Conservation (phyloP, 202 grass and related monocot genomes). For the Dendrocalamus latiflorus region DNA sequence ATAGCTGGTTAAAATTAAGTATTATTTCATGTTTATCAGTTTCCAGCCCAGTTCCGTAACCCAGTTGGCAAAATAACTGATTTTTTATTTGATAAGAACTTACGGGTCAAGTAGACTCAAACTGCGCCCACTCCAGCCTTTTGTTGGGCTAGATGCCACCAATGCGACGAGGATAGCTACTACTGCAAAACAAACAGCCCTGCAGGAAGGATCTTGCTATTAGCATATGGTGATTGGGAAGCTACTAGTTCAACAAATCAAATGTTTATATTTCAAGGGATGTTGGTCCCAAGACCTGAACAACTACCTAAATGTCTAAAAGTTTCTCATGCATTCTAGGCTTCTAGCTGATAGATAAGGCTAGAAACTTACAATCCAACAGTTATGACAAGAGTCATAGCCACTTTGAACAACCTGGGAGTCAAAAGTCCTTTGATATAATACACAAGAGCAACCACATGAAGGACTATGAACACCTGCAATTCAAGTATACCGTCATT, state of each 20-base stretch:
- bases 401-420: conserved; percentile 92
- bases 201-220: conserved; percentile 39
- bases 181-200: conserved; percentile 83
- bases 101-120: conserved; percentile 99
- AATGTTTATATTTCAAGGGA: neutral
- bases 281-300: neutral
- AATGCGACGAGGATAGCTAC: conserved; percentile 80
- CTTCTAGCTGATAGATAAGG: conserved; percentile 1
- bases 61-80: neutral
- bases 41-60: neutral
- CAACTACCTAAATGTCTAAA: neutral
- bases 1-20: neutral
- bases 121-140: conserved; percentile 99
- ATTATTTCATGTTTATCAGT: conserved; percentile 18
- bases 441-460: conserved; percentile 91
- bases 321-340: neutral
- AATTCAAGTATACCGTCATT: conserved; percentile 19
- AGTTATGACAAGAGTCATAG: conserved; percentile 89
- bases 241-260: neutral
- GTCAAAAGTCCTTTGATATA: conserved; percentile 96
- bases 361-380: conserved; percentile 72
- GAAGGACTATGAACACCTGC: conserved; percentile 98
- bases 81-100: conserved; percentile 26
- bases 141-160: conserved; percentile 99
- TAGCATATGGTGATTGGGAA: conserved; percentile 19